phyloP scores from a whole-genome alignment of 75 land plant genomes.

The Chamaecyparis obtusa region DNA sequence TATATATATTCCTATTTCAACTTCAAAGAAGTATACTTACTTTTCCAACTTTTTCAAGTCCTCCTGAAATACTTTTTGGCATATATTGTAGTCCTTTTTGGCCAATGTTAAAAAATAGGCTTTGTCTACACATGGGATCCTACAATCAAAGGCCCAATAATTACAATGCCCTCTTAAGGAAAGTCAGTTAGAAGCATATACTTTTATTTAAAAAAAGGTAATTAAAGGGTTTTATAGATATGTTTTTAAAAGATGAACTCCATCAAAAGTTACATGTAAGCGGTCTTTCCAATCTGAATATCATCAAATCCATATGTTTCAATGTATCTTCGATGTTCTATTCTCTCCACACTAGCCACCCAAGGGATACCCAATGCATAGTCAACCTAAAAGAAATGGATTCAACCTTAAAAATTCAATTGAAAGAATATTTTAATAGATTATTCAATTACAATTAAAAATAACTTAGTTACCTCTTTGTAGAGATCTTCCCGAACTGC shows the following conservation, averaged over 20 bases:
- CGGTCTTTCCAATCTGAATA: conserved; percentile 15
- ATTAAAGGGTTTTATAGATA: neutral
- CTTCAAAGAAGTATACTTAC: conserved; percentile 22
- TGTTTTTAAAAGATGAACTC: neutral
- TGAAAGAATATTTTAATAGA: neutral
- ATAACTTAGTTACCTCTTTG: conserved; percentile 14
- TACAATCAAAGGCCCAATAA: conserved; percentile 19
- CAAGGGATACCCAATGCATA: conserved; percentile 49
- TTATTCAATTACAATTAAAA: neutral
- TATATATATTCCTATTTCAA: neutral
- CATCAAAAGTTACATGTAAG: conserved; percentile 23
- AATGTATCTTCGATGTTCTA: conserved; percentile 49
- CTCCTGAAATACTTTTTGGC: conserved; percentile 53
- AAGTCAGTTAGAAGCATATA: neutral
- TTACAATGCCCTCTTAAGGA: neutral
- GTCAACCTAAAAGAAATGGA: conserved; percentile 43
- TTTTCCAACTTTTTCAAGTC: conserved; percentile 62
- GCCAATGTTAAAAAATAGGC: conserved; percentile 55
- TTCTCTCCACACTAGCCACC: conserved; percentile 40
- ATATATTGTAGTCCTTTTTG: conserved; percentile 65
- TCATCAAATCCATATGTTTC: conserved; percentile 34
- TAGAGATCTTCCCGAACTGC: conserved; percentile 5
- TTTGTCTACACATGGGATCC: conserved; percentile 44
- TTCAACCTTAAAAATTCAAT: neutral
- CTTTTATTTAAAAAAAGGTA: neutral